phyloP scores from a whole-genome alignment of 305 asterid genomes.

The Fraxinus sp. region DNA sequence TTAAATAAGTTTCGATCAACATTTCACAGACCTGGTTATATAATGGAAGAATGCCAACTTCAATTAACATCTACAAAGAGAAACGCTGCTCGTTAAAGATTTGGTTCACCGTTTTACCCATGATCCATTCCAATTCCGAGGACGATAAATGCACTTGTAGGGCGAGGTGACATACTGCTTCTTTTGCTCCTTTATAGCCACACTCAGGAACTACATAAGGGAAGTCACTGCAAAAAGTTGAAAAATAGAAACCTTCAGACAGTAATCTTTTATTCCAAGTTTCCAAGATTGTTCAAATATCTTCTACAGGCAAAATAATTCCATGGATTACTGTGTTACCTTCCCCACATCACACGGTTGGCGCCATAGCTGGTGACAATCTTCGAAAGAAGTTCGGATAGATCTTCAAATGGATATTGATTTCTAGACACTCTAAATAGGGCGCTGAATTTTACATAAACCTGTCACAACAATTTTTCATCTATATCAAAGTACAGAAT shows the following conservation, averaged over 20 bases:
- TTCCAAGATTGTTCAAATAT: background rate
- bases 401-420: slow-evolving; percentile 63
- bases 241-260: background rate
- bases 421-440: slow-evolving; percentile 74
- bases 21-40: background rate
- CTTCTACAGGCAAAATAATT: background rate
- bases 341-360: slow-evolving; percentile 91
- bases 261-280: background rate
- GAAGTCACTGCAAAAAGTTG: slow-evolving; percentile 57
- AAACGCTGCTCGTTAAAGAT: slow-evolving; percentile 45
- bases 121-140: slow-evolving; percentile 64
- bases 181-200: slow-evolving; percentile 78
- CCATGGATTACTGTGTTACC: slow-evolving; percentile 36
- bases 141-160: slow-evolving; percentile 46
- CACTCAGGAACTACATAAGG: slow-evolving; percentile 74
- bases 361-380: slow-evolving; percentile 75
- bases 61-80: slow-evolving; percentile 12
- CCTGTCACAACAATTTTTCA: slow-evolving; percentile 42
- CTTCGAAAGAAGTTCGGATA: slow-evolving; percentile 44
- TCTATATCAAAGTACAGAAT: background rate
- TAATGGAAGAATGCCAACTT: background rate
- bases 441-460: slow-evolving; percentile 73
- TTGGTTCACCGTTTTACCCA: slow-evolving; percentile 64
- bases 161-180: slow-evolving; percentile 45
- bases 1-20: background rate